Percentiles rank a stretch among this genome's conserved stretches.
These are phyloP conservation scores for Blastobotrys chiropterorum DNA, from an alignment of 805 yeast species.

Conservation along the genomic window DNA sequence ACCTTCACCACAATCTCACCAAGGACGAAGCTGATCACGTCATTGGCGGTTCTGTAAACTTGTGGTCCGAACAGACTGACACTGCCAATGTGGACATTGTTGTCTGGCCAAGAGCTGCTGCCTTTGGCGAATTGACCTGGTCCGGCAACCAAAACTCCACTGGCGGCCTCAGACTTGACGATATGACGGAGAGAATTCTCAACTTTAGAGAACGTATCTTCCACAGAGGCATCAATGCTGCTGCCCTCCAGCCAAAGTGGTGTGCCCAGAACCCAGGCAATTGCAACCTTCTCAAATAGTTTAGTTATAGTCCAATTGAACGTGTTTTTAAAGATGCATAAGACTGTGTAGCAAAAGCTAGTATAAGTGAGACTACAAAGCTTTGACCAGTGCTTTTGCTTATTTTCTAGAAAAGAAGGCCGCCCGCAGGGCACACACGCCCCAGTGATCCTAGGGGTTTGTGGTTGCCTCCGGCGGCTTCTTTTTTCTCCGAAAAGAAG, in stretches of 20 bases:
- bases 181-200: slow-evolving; percentile 31
- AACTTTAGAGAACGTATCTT: slow-evolving; percentile 36
- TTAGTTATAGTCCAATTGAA: too few relatives aligned
- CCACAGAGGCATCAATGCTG: slow-evolving; percentile 31
- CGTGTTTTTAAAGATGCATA: too few relatives aligned
- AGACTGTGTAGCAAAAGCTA: too few relatives aligned
- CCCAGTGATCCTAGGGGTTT: too few relatives aligned
- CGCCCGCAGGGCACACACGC: too few relatives aligned
- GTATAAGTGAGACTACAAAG: too few relatives aligned
- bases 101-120: slow-evolving; percentile 39
- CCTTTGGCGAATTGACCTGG: slow-evolving; percentile 37
- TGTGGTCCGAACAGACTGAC: slow-evolving; percentile 38
- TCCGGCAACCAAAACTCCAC: slow-evolving; percentile 33
- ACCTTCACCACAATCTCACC: slow-evolving; percentile 30
- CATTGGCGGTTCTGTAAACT: slow-evolving; percentile 35
- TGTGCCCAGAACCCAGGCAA: slow-evolving; percentile 33
- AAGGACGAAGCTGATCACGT: slow-evolving; percentile 27
- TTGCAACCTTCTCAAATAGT: slow-evolving; percentile 25
- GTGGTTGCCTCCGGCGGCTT: too few relatives aligned
- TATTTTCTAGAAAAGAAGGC: too few relatives aligned
- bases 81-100: slow-evolving; percentile 26
- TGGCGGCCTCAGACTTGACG: slow-evolving; percentile 27
- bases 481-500: too few relatives aligned
- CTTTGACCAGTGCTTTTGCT: too few relatives aligned
- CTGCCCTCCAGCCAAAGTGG: slow-evolving; percentile 34